These are phyloP conservation scores for Apodospora peruviana DNA, from an alignment of 495 filamentous ascomycete species.

Conservation along the genomic window DNA sequence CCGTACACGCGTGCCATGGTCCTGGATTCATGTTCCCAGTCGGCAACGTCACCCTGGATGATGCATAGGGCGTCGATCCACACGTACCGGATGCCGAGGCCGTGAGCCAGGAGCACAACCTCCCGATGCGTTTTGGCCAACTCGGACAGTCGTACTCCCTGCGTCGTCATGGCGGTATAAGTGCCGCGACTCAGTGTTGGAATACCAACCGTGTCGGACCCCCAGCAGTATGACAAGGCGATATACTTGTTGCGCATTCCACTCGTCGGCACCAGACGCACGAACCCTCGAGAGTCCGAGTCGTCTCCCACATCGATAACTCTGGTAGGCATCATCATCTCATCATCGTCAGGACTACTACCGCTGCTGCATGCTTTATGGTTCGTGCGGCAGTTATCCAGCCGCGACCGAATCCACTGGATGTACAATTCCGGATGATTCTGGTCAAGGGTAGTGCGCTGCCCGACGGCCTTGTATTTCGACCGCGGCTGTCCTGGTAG, in stretches of 20 bases:
- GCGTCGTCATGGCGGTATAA: not conserved
- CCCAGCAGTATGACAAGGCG: constrained; percentile 8
- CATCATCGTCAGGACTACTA: too few species aligned
- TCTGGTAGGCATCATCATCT: constrained; percentile 3
- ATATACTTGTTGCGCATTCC: constrained; percentile 4
- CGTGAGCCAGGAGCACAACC: not conserved
- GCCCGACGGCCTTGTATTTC: constrained; percentile 3
- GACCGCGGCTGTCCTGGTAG: constrained; percentile 5
- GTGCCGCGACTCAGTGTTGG: not conserved
- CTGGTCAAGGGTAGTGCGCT: constrained; percentile 1
- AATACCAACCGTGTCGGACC: constrained; percentile 2
- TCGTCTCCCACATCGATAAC: constrained; percentile 5
- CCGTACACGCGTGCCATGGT: constrained; percentile 1
- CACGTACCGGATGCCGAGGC: not conserved
- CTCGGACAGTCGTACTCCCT: not conserved
- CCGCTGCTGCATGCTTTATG: not conserved
- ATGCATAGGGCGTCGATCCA: constrained; percentile 4
- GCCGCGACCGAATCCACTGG: not conserved
- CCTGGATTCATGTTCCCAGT: not conserved
- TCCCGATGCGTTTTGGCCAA: constrained; percentile 4
- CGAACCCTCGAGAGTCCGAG: not conserved
- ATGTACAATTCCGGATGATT: constrained; percentile 8
- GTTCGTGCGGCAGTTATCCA: not conserved
- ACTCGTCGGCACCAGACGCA: constrained; percentile 1
- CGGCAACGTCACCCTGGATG: not conserved